Conservation (phyloP, 495 filamentous ascomycete genomes). For the Clohesyomyces aquaticus region DNA sequence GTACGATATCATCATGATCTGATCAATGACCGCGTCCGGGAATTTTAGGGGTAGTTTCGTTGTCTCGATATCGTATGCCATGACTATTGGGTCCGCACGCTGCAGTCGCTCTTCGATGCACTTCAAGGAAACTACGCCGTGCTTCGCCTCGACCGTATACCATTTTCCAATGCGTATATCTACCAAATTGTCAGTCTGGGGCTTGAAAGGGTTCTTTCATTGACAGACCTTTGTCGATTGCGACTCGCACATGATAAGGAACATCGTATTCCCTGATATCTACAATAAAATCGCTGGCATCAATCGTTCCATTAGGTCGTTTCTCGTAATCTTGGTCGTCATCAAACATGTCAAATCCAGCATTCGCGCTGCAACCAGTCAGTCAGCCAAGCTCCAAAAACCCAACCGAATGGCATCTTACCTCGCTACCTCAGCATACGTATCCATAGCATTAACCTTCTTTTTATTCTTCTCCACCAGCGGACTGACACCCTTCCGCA, state of each 20-base stretch:
- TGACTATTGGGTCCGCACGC: slow-evolving; percentile 89
- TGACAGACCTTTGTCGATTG: slow-evolving; percentile 81
- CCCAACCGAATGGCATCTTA: too few species aligned
- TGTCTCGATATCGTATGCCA: slow-evolving; percentile 98
- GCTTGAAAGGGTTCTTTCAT: neutral
- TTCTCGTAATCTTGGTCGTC: slow-evolving; percentile 81
- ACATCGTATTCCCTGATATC: slow-evolving; percentile 99
- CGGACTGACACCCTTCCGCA: slow-evolving; percentile 79
- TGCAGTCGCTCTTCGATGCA: slow-evolving; percentile 87
- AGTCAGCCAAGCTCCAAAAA: too few species aligned
- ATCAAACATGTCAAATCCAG: slow-evolving; percentile 95
- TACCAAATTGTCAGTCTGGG: slow-evolving; percentile 39
- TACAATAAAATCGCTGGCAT: slow-evolving; percentile 96
- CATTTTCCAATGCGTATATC: slow-evolving; percentile 96
- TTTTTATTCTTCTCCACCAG: slow-evolving; percentile 97
- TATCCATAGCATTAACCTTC: slow-evolving; percentile 93
- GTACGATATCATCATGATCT: slow-evolving; percentile 99
- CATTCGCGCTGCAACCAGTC: slow-evolving; percentile 64
- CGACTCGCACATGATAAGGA: slow-evolving; percentile 97
- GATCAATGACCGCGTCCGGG: slow-evolving; percentile 92
- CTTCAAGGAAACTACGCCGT: slow-evolving; percentile 77
- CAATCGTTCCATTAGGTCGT: slow-evolving; percentile 78
- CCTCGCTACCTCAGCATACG: slow-evolving; percentile 95
- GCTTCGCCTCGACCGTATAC: slow-evolving; percentile 95
- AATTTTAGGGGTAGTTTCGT: slow-evolving; percentile 97